These are phyloP conservation scores for Phenoliferia sp. DNA, from an alignment of 1,284 basidiomycete species.

Conservation along the genomic window DNA sequence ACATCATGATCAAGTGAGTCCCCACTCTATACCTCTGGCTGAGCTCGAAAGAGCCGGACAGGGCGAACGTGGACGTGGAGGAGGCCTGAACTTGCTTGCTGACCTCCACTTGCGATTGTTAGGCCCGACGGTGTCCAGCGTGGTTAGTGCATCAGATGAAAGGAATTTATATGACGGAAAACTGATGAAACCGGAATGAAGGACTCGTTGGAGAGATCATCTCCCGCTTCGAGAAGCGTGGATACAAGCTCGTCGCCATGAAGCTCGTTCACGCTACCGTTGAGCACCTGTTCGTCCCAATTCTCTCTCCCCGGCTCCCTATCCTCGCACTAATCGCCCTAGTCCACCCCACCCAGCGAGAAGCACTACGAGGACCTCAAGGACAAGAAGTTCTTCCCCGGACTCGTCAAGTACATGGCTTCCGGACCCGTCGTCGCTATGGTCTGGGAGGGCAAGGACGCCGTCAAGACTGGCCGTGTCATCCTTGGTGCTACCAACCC, in stretches of 20 bases:
- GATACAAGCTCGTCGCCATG: conserved; percentile 87
- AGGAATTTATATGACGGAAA: too few relatives aligned
- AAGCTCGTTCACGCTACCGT: conserved; percentile 35
- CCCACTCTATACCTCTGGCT: too few relatives aligned
- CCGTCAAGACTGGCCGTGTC: conserved; percentile 66
- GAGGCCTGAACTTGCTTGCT: conserved; percentile 1
- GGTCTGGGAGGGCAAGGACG: conserved; percentile 87
- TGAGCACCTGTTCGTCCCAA: too few relatives aligned
- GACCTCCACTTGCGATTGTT: conserved; percentile 16
- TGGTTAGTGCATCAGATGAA: too few relatives aligned
- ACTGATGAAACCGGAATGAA: not conserved
- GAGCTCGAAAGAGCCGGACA: too few relatives aligned
- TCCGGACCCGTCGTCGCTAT: conserved; percentile 89
- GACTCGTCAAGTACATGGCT: conserved; percentile 74
- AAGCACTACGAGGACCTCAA: conserved; percentile 91
- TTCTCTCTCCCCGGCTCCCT: too few relatives aligned
- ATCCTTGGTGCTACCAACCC: conserved; percentile 96
- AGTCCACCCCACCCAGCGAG: too few relatives aligned
- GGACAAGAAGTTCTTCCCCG: conserved; percentile 87
- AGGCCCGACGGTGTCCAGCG: conserved; percentile 97
- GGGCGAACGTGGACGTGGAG: too few relatives aligned
- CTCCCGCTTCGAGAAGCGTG: conserved; percentile 85
- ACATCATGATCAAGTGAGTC: conserved; percentile 51
- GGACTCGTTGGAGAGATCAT: conserved; percentile 74
- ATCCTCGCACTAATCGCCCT: too few relatives aligned